Evolutionary conservation across 352 stramenopile genomes (phyloP), one percentile per base, ranked within the genome.

Genomic region (Globisporangium nagaii): DNA sequence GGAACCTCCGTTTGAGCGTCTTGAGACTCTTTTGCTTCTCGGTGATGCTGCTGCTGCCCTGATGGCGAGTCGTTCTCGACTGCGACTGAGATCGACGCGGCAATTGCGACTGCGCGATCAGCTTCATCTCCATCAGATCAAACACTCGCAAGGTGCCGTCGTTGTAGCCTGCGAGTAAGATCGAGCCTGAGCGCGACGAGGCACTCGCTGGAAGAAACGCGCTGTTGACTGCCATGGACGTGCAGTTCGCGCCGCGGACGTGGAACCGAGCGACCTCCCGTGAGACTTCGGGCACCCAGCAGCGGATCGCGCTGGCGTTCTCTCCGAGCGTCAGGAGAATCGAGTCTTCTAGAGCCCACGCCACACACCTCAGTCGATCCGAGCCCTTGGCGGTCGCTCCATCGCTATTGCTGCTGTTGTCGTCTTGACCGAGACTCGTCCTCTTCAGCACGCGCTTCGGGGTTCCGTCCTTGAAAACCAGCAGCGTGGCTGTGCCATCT

Each of bases 61-160:
- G 1, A 17, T 5, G 10, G 19, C 28, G 24, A 12, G 17, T n/a
- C 35, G n/a, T 9, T 39, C n/a, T 20, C 30, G 37, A 15, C 19
- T 22, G 15, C 43, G 19, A 34, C 8, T 35, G 13, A 13, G 17
- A 36, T 8, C 17, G 11, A 42, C 27, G 27, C 36, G 22, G 42
- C 11, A 90, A 48, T 11, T 70, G 54, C 27, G 68, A 84, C 9
- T 77, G 66, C 0, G 66, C 66, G 4, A 86, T 20, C 8, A 86
- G 37, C 2, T 41, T 58, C 53, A 83, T 77, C 13, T 69, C 54
- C 7, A 47, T 52, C 12, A 90, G 34, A 62, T 90, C 62, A 46
- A 88, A 79, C 1, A 86, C 42, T 0, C 79, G 69, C 11, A 90
- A 19, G 4, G 62, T 72, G 10, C 70, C 64, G 49, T 90, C 73